Percentiles rank a stretch among this genome's conserved stretches.
These are phyloP conservation scores for Xanthoconium separans DNA, from an alignment of 1,284 basidiomycete species.

Conservation along the genomic window DNA sequence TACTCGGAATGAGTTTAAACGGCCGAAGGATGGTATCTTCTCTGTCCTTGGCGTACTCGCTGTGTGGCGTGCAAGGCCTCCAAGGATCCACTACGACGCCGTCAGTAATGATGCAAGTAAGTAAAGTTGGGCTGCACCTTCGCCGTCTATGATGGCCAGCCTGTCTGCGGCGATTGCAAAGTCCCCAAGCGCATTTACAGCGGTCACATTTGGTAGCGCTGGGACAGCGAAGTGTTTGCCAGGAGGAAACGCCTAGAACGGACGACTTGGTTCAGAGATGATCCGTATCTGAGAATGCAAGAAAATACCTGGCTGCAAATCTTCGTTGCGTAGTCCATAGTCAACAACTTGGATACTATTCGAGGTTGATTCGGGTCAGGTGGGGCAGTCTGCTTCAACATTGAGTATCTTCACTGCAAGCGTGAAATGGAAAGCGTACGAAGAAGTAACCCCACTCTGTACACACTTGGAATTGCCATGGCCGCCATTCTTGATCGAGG, in stretches of 20 bases:
- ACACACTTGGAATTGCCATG: conserved; percentile 92
- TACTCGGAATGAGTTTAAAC: conserved; percentile 88
- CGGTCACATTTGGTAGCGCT: conserved; percentile 69
- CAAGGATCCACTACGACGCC: conserved; percentile 79
- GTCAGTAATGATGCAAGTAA: background rate
- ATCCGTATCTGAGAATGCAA: background rate
- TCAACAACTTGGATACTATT: conserved; percentile 74
- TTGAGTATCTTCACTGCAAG: background rate
- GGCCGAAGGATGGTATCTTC: conserved; percentile 74
- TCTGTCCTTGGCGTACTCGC: conserved; percentile 69
- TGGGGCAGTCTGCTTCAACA: conserved; percentile 56
- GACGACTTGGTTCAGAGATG: background rate
- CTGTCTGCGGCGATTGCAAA: conserved; percentile 75
- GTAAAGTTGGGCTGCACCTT: conserved; percentile 45
- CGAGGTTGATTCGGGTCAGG: conserved; percentile 61
- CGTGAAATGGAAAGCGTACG: conserved; percentile 37
- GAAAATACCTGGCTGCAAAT: conserved; percentile 69
- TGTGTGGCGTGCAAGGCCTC: conserved; percentile 86
- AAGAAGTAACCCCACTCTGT: conserved; percentile 94
- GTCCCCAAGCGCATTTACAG: conserved; percentile 78
- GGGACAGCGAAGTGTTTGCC: conserved; percentile 79
- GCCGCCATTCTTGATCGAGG: conserved; percentile 73
- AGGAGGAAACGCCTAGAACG: conserved; percentile 68
- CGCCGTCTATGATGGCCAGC: conserved; percentile 85
- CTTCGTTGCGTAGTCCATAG: conserved; percentile 76